Base-by-base conservation (phyloP, 2,329 filamentous ascomycete species). In the Hypoxylon sp. region DNA sequence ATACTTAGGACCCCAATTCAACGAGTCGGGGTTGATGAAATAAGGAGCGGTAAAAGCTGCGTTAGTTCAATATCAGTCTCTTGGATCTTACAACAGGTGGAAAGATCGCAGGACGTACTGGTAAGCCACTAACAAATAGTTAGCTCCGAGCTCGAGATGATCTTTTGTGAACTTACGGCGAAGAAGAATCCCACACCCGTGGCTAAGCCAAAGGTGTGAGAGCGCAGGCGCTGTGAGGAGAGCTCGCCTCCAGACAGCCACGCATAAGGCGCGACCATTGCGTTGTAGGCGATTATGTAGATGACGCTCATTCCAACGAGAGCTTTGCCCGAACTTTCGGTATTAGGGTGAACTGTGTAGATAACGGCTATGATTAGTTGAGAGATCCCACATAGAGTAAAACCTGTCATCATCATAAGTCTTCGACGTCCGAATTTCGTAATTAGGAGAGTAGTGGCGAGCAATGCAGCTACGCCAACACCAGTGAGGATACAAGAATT, bases 1-100 rank as follows among this genome's bases (percentile, higher is more conserved):
- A 58, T 88, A 88, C 65, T 84, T 84, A 0, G 87, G 86, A 0
- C 86, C 87, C 86, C 86, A 89, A 71, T 85, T 84, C 42, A 89
- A 75, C 0, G 83, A 76, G 13, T 78, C 75, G 0, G 85, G 84
- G 69, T 88, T 88, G 76, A 89, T 88, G 71, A 89, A 89, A 72
- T 88, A 88, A 0, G 86, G 86, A 1, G 86, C 85, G 0, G 86
- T 88, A 70, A 88, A 88, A 0, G 85, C 69, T 71, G 52, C 3
- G 17, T 53, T 24, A 31, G n/a, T 2, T 60, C 29, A 44, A 37
- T 42, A 22, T 42, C 35, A 11, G 42, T 14, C 11, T 44, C 17
- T 44, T 44, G 3, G 17, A 60, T 55, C 17, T 8, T 35, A 48
- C 9, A 14, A 22, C 13, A 13, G 17, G 39, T 24, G 6, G 26